Evolutionary conservation across 805 yeast genomes (phyloP).

Genomic region (Cyberlindnera mycetangii): DNA sequence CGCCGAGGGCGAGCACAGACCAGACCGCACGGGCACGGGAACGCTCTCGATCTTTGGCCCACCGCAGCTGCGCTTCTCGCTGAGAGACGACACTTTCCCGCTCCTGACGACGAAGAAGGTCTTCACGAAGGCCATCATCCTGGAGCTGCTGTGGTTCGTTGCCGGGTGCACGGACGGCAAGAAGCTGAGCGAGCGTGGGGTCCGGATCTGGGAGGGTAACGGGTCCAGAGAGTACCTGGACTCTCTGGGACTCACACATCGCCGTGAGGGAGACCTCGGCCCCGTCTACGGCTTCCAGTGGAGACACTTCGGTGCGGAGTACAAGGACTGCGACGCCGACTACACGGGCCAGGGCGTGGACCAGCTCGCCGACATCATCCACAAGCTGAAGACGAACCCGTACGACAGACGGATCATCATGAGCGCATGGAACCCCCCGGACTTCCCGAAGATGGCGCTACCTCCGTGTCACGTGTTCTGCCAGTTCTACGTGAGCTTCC

Average conservation of each 20-base stretch:
- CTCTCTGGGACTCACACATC: constrained; percentile 69
- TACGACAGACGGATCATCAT: constrained; percentile 91
- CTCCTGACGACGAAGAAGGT: constrained; percentile 90
- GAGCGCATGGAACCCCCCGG: constrained; percentile 99
- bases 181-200: constrained; percentile 72
- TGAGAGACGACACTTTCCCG: constrained; percentile 75
- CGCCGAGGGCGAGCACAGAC: constrained; percentile 82
- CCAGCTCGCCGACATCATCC: constrained; percentile 77
- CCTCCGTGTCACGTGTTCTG: constrained; percentile 98
- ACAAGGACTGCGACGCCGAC: constrained; percentile 80
- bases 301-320: constrained; percentile 98
- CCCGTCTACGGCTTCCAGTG: constrained; percentile 99
- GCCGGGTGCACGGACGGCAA: constrained; percentile 88
- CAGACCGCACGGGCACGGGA: constrained; percentile 98
- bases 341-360: constrained; percentile 88
- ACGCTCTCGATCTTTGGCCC: constrained; percentile 91
- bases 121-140: constrained; percentile 82
- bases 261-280: constrained; percentile 93
- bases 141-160: constrained; percentile 92
- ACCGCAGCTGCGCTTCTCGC: constrained; percentile 84
- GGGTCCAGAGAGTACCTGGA: constrained; percentile 92
- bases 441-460: constrained; percentile 87
- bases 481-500: constrained; percentile 90
- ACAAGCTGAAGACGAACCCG: constrained; percentile 81
- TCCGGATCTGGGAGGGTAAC: constrained; percentile 99